A percentile compares a stretch with the other conserved stretches of the same genome.
Conservation (phyloP, 495 filamentous ascomycete genomes). For the Penicillium pulvis region DNA sequence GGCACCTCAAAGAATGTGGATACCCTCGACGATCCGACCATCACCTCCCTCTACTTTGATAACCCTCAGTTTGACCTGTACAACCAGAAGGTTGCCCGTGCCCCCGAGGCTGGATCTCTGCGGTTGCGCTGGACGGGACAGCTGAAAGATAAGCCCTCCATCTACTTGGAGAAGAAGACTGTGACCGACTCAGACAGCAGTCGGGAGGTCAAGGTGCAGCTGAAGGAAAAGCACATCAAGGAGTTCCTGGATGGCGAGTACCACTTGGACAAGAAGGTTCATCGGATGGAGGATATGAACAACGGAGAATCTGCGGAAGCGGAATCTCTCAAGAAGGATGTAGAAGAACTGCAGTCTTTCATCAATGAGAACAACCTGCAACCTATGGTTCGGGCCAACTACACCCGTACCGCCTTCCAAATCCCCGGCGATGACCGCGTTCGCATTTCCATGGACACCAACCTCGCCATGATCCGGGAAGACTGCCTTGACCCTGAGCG, state of each 20-base stretch:
- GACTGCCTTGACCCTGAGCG: slow-evolving; percentile 80
- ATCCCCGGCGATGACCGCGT: slow-evolving; percentile 91
- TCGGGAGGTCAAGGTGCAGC: slow-evolving; percentile 72
- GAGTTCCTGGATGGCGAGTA: slow-evolving; percentile 86
- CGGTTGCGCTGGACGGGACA: slow-evolving; percentile 92
- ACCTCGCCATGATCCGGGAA: slow-evolving; percentile 90
- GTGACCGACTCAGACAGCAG: slow-evolving; percentile 73
- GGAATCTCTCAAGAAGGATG: slow-evolving; percentile 64
- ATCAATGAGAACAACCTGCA: slow-evolving; percentile 76
- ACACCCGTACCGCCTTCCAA: slow-evolving; percentile 93
- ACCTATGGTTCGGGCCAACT: slow-evolving; percentile 88
- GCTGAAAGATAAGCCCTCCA: slow-evolving; percentile 71
- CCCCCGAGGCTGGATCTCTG: slow-evolving; percentile 77
- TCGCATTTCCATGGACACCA: slow-evolving; percentile 88
- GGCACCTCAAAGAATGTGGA: slow-evolving; percentile 76
- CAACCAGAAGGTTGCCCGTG: slow-evolving; percentile 75
- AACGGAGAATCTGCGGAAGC: slow-evolving; percentile 61
- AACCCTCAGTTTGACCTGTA: slow-evolving; percentile 83
- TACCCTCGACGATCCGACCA: slow-evolving; percentile 77
- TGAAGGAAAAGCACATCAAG: slow-evolving; percentile 94
- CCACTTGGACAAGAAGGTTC: slow-evolving; percentile 85
- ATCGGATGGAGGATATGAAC: slow-evolving; percentile 73
- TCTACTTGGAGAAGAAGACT: slow-evolving; percentile 87
- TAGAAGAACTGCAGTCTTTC: slow-evolving; percentile 77
- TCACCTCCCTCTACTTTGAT: slow-evolving; percentile 97